Conservation (phyloP, 768 basidiomycete genomes). For the Rhodosporidiobolus sp. region DNA sequence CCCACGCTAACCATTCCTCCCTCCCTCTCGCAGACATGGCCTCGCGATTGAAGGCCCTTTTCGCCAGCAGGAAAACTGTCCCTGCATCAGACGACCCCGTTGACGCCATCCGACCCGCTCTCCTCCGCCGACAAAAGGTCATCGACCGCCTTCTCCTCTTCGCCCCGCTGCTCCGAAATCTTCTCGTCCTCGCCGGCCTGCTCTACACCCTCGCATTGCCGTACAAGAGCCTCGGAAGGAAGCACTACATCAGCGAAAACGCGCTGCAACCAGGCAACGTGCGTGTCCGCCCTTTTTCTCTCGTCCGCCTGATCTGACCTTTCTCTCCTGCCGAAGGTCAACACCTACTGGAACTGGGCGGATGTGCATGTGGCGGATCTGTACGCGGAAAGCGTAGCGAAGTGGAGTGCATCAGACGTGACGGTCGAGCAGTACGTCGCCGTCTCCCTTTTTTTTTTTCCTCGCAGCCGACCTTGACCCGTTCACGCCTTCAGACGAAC, state of each 20-base stretch:
- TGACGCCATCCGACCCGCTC: background rate
- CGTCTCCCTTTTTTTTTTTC: conserved; percentile 41
- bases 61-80: background rate
- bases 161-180: conserved; percentile 1
- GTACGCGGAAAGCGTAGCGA: conserved; percentile 63
- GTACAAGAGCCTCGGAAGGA: conserved; percentile 43
- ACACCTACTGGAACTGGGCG: conserved; percentile 84
- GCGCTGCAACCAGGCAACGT: conserved; percentile 91
- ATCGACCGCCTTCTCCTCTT: background rate
- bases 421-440: conserved; percentile 59
- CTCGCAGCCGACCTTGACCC: background rate
- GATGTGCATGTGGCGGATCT: conserved; percentile 81
- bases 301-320: no score
- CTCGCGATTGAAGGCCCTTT: background rate
- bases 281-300: conserved; percentile 24
- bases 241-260: conserved; percentile 83
- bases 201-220: conserved; percentile 83
- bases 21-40: background rate
- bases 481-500: conserved; percentile 58
- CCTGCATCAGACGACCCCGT: background rate
- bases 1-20: background rate
- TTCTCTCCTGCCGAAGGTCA: conserved; percentile 59
- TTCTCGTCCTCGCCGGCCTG: conserved; percentile 65
- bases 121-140: conserved; percentile 11
- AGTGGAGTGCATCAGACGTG: conserved; percentile 54